Evolutionary conservation across 2,329 filamentous ascomycete species (phyloP).

Genomic region (Sphaceloma murrayae): DNA sequence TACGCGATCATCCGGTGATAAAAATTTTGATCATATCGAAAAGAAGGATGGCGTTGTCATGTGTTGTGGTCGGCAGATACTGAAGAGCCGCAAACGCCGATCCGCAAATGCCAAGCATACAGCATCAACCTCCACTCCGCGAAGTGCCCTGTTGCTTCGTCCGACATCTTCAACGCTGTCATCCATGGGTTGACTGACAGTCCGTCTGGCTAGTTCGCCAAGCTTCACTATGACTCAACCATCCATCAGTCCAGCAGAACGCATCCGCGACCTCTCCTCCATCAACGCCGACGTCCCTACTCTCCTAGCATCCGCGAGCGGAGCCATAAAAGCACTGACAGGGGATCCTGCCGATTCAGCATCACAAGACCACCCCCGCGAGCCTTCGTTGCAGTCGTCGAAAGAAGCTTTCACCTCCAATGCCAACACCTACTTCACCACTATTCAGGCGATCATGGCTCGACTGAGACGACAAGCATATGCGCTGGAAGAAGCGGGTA

Average conservation of each 20-base stretch:
- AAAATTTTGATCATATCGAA: neutral
- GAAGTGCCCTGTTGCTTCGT: no score
- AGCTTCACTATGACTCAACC: constrained; percentile 22
- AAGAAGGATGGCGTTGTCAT: neutral
- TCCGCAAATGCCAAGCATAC: constrained; percentile 7
- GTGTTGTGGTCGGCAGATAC: neutral
- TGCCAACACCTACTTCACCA: constrained; percentile 55
- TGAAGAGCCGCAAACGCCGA: constrained; percentile 10
- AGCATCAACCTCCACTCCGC: no score
- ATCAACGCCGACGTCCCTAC: constrained; percentile 56
- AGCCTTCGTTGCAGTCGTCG: constrained; percentile 36
- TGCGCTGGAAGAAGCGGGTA: constrained; percentile 70
- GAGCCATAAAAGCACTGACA: constrained; percentile 55
- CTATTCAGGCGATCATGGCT: constrained; percentile 65
- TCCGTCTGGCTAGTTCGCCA: no score
- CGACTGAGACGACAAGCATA: constrained; percentile 65
- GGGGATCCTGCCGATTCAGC: constrained; percentile 28
- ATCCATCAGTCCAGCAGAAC: constrained; percentile 58
- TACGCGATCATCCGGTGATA: constrained; percentile 10
- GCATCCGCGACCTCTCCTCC: constrained; percentile 68
- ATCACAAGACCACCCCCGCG: constrained; percentile 9
- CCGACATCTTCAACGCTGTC: no score
- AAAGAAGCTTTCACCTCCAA: constrained; percentile 50
- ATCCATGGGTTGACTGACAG: constrained; percentile 20
- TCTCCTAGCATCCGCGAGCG: constrained; percentile 50